phyloP scores from a whole-genome alignment of 768 basidiomycete species.

The Holtermannia corniformis region DNA sequence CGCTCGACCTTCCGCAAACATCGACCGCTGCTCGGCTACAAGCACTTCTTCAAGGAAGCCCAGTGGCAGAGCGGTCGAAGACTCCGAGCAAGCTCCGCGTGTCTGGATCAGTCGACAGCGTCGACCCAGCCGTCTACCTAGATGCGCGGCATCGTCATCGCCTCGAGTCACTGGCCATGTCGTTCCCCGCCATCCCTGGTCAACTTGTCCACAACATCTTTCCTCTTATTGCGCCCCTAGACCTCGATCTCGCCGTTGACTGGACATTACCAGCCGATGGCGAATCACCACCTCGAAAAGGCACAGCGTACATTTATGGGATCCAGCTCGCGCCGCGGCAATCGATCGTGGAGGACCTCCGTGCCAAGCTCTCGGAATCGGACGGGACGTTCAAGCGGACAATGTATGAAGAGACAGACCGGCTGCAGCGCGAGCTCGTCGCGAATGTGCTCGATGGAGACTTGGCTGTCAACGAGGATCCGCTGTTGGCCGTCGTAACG shows the following conservation, averaged over 20 bases:
- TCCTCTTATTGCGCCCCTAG: constrained; percentile 65
- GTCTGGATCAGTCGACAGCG: too few relatives aligned
- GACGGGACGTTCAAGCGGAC: constrained; percentile 59
- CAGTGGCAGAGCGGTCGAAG: neutral
- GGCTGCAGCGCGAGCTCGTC: constrained; percentile 60
- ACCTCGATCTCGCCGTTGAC: constrained; percentile 63
- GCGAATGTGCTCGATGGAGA: constrained; percentile 58
- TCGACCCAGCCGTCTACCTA: too few relatives aligned
- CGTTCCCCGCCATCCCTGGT: constrained; percentile 50
- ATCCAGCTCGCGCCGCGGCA: constrained; percentile 60
- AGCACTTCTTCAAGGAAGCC: constrained; percentile 26
- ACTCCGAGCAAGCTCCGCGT: constrained; percentile 1
- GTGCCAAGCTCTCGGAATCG: constrained; percentile 48
- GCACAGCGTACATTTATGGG: constrained; percentile 54
- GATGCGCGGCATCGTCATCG: constrained; percentile 37
- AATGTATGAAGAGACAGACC: constrained; percentile 84
- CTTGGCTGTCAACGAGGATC: constrained; percentile 74
- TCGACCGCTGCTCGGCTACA: neutral
- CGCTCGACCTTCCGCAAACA: neutral
- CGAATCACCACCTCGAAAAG: too few relatives aligned
- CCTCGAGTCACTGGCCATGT: constrained; percentile 34
- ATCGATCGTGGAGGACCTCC: constrained; percentile 49
- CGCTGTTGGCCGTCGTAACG: constrained; percentile 47
- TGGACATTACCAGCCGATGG: constrained; percentile 61
- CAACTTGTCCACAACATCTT: constrained; percentile 55